A percentile compares a stretch with the other conserved stretches of the same genome.
phyloP scores from a whole-genome alignment of 169 alveolate genomes.

The Eimeria falciformis region DNA sequence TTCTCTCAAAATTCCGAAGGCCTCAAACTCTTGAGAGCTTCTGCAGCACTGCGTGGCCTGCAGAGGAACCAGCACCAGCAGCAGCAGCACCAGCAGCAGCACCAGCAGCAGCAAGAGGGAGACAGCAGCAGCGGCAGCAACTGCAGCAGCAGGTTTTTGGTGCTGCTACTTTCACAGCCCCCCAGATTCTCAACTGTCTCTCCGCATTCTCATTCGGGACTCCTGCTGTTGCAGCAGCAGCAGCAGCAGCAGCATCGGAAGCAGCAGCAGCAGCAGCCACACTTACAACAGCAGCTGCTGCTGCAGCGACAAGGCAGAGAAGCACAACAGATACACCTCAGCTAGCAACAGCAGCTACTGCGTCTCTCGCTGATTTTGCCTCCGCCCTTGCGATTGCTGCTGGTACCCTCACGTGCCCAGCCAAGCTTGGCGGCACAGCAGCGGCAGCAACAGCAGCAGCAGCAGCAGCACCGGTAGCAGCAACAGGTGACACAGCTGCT shows the following conservation, averaged over 20 bases:
- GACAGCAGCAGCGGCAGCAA: not conserved
- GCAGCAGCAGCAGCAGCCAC: not conserved
- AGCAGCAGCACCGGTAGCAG: not conserved
- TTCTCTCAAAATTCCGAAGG: not conserved
- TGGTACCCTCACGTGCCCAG: not conserved
- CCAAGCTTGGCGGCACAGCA: not conserved
- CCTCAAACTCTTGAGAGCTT: not conserved
- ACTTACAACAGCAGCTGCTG: not conserved
- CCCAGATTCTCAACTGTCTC: not conserved
- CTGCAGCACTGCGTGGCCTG: constrained; percentile 15
- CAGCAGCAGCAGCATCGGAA: constrained; percentile 11
- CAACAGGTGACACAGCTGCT: not conserved
- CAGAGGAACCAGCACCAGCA: not conserved
- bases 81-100: constrained; percentile 40
- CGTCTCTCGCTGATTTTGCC: no score
- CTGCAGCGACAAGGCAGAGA: not conserved
- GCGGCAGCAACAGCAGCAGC: not conserved
- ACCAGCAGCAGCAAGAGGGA: not conserved
- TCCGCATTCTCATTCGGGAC: not conserved
- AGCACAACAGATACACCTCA: not conserved
- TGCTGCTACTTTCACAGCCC: not conserved
- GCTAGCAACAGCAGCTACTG: no score
- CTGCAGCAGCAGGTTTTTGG: not conserved
- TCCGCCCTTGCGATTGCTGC: not conserved
- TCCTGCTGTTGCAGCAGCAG: constrained; percentile 11